Base-by-base conservation (phyloP, 1,139 yeast genomes). In the Candida pseudocylindracea region DNA sequence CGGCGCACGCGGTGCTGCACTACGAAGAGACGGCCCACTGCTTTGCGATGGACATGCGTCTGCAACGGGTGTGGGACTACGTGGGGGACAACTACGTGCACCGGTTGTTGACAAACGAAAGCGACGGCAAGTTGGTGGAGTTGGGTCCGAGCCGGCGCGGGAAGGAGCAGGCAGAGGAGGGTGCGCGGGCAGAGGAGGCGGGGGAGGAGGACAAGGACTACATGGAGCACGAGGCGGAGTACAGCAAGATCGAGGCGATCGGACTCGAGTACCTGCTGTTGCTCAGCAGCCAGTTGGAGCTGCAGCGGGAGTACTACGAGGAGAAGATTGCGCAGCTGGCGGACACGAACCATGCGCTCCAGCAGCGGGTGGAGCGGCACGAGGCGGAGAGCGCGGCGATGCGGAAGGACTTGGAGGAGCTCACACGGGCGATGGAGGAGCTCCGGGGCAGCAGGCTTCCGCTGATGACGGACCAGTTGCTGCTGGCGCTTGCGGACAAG, bases 11-110 rank as follows among this genome's bases (percentile, higher is more conserved):
- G 0, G 66, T 79, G 32, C 68, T 73, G 40, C 96, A 85, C 50
- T 83, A 70, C 49, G 66, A 72, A 12, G 57, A 57, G 11, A 73
- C 93, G 0, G 75, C 79, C 3, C 96, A 85, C 50, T 79, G 93
- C 45, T 85, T 80, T 53, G 79, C 94, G 0, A 81, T 85, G 94
- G 94, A 83, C 46, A 57, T 78, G 31, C 56, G 60, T 12, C 69
- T 93, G 0, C 91, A 85, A 38, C 57, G 96, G 33, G 93, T 85
- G 2, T 85, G 96, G 96, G 95, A 85, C 48, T 85, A 85, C 48
- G 85, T 88, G 0, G 88, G 88, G 2, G 95, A 85, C 46, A 72
- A 72, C 39, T 85, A 83, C 49, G 95, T 85, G 6, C 96, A 85
- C 51, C 55, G 95, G 33, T 53, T 85, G 31, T 64, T 85, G 3